A percentile compares a stretch with the other conserved stretches of the same genome.
Conservation (phyloP, 2,329 filamentous ascomycete species). For the Neoscytalidium dimidiatum region DNA sequence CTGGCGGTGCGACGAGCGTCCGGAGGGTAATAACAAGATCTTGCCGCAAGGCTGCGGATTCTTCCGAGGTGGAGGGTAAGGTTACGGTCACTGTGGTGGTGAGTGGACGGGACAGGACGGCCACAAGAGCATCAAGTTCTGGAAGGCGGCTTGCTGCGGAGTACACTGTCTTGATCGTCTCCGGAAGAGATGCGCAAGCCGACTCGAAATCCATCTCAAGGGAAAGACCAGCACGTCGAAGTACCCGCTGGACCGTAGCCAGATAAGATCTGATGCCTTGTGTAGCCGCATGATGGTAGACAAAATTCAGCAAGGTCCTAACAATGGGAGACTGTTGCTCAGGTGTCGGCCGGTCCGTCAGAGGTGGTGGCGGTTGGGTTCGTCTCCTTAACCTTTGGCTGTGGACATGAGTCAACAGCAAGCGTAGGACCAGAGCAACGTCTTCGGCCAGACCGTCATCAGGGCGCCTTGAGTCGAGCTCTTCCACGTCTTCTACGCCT, state of each 20-base stretch:
- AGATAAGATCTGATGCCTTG: slow-evolving; percentile 39
- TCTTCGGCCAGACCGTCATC: slow-evolving; percentile 60
- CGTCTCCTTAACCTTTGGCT: slow-evolving; percentile 71
- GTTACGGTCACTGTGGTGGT: slow-evolving; percentile 31
- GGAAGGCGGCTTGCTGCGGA: slow-evolving; percentile 23
- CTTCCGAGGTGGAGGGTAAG: slow-evolving; percentile 30
- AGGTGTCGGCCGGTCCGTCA: slow-evolving; percentile 52
- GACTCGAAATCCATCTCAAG: slow-evolving; percentile 27
- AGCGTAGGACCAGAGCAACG: slow-evolving; percentile 67
- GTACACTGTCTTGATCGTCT: slow-evolving; percentile 24
- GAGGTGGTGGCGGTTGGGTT: slow-evolving; percentile 62
- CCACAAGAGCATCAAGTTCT: slow-evolving; percentile 22
- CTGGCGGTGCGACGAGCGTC: slow-evolving; percentile 36
- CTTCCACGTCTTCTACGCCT: slow-evolving; percentile 53
- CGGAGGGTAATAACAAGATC: slow-evolving; percentile 31
- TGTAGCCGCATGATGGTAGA: slow-evolving; percentile 51
- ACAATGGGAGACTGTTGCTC: slow-evolving; percentile 59
- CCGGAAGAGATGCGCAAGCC: slow-evolving; percentile 4
- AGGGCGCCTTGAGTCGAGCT: slow-evolving; percentile 28
- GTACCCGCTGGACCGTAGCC: slow-evolving; percentile 23
- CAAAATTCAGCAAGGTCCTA: slow-evolving; percentile 57
- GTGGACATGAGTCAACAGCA: slow-evolving; percentile 79
- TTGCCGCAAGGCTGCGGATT: slow-evolving; percentile 24
- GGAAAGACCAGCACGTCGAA: slow-evolving; percentile 34
- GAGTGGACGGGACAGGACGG: slow-evolving; percentile 31